Evolutionary conservation across 2,329 filamentous ascomycete genomes (phyloP).

Genomic region (Nigrospora oryzae): DNA sequence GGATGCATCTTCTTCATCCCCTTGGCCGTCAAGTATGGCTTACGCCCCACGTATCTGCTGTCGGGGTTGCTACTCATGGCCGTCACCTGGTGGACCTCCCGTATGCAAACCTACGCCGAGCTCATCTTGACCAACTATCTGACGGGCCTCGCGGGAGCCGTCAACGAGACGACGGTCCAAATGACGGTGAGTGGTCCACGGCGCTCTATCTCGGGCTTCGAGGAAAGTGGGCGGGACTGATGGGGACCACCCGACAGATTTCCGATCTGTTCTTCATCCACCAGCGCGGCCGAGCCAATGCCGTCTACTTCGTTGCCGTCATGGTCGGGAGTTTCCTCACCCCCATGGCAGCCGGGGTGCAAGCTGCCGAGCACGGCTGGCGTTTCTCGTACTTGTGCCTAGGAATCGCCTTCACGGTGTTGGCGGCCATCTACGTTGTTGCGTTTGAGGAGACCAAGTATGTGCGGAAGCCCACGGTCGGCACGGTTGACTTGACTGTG

Average conservation of each 20-base stretch:
- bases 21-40: conserved; percentile 23
- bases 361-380: conserved; percentile 15
- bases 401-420: conserved; percentile 6
- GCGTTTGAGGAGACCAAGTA: conserved; percentile 17
- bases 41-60: conserved; percentile 19
- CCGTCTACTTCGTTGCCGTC: conserved; percentile 20
- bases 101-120: conserved; percentile 12
- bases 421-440: conserved; percentile 6
- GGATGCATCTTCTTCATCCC: conserved; percentile 26
- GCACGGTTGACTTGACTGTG: too few relatives aligned
- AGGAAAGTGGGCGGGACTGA: background rate
- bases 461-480: conserved; percentile 6
- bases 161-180: conserved; percentile 28
- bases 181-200: conserved; percentile 20
- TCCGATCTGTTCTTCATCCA: conserved; percentile 24
- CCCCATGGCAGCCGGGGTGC: conserved; percentile 21
- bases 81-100: conserved; percentile 11
- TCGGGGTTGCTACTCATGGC: conserved; percentile 13
- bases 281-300: conserved; percentile 20
- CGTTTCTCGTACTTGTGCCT: conserved; percentile 19
- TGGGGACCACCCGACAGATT: conserved; percentile 9
- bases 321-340: conserved; percentile 21
- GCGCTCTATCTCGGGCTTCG: too few relatives aligned
- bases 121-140: conserved; percentile 16
- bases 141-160: conserved; percentile 25